These are phyloP conservation scores for Suhomyces panamericanus DNA, from an alignment of 1,139 yeast genomes.

Conservation along the genomic window DNA sequence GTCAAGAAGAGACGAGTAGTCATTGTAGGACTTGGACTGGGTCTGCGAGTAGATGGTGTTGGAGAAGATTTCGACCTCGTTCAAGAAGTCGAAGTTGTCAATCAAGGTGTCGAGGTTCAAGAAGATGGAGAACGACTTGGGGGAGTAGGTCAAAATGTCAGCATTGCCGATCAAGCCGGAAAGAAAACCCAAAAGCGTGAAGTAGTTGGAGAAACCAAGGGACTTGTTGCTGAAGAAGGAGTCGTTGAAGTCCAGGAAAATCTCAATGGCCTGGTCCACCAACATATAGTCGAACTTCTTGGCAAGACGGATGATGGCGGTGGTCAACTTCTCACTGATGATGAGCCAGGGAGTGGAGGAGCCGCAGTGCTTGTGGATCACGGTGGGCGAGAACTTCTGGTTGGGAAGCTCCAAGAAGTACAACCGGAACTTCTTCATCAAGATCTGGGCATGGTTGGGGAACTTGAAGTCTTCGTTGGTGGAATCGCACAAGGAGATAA, in stretches of 20 bases:
- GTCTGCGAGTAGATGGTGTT: slow-evolving; percentile 24
- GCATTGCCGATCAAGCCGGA: slow-evolving; percentile 43
- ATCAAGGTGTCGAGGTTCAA: slow-evolving; percentile 38
- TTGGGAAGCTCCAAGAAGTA: slow-evolving; percentile 62
- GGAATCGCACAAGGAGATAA: slow-evolving; percentile 65
- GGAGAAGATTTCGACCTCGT: slow-evolving; percentile 39
- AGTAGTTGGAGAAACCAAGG: slow-evolving; percentile 39
- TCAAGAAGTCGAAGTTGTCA: slow-evolving; percentile 43
- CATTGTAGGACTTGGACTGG: slow-evolving; percentile 16
- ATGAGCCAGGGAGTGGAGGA: slow-evolving; percentile 38
- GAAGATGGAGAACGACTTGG: slow-evolving; percentile 35
- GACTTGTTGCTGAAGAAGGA: slow-evolving; percentile 23
- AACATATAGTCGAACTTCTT: slow-evolving; percentile 29
- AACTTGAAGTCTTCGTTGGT: slow-evolving; percentile 42
- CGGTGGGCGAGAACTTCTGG: slow-evolving; percentile 40
- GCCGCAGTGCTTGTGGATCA: slow-evolving; percentile 26
- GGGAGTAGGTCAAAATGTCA: slow-evolving; percentile 30
- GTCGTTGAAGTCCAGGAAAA: slow-evolving; percentile 32
- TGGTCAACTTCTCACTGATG: slow-evolving; percentile 37
- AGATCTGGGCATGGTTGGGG: slow-evolving; percentile 48
- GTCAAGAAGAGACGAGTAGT: slow-evolving; percentile 29
- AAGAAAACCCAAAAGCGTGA: slow-evolving; percentile 48
- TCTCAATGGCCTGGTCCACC: slow-evolving; percentile 29
- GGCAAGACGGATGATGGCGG: slow-evolving; percentile 41
- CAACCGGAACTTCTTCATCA: slow-evolving; percentile 54